Base-by-base conservation (phyloP, 2,329 filamentous ascomycete genomes). In the Pseudovirgaria hyperparasitica region DNA sequence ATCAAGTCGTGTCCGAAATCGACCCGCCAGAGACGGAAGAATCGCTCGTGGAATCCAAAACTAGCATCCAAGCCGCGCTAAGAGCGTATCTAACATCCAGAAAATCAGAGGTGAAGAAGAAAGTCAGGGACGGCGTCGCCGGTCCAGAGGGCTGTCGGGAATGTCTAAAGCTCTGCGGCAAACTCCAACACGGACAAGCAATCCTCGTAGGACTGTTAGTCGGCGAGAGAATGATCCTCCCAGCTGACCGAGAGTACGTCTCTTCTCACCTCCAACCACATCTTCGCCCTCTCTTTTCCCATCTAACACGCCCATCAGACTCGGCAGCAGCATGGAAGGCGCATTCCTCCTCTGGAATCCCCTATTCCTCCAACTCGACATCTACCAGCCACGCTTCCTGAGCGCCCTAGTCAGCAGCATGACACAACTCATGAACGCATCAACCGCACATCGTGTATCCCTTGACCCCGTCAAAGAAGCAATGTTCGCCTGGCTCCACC, bases 401-500 rank as follows among this genome's bases (percentile, higher is more conserved):
- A 38, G 40, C 1, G 38, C 52, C 10, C 40, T 68, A 13, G 40
- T 51, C 3, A 50, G 55, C 17, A 42, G 46, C 16, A 43, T 68
- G 37, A 43, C 54, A 5, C 32, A 47, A 13, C 32, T 36, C 8
- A 40, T 66, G 29, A 48, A 48, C 2, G 29, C 38, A 16, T 29
- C 26, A 4, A 12, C 9, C 19, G 7, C 11, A 3, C 9, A 18
- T 4, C 11, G 29, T 18, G 20, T 35, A 22, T 29, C 42, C 31
- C 15, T 33, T 17, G 43, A 57, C 33, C 41, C 52, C 0, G 36
- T 42, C 5, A 43, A 43, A 19, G 61, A 70, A 43, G 61, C 53
- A 2, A 28, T 62, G 17, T 62, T 53, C 33, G 43, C 56, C 18
- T 72, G 67, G 67, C 37, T 67, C 15, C 37, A 56, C 6, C 62